phyloP scores from a whole-genome alignment of 1,139 yeast genomes.

The Diutina scorzettiae region DNA sequence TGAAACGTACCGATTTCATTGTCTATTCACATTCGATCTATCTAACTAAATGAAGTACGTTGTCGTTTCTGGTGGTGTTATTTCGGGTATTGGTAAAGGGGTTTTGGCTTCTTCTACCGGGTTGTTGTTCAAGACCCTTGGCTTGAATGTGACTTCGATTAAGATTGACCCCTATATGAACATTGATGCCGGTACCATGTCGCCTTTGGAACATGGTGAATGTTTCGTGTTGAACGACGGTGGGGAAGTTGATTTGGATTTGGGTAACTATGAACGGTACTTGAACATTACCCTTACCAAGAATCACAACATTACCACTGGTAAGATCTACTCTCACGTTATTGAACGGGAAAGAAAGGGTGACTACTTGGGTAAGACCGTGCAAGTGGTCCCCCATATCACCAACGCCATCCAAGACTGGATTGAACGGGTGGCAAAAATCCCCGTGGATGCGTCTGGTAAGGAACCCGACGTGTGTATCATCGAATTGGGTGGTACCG shows the following conservation, averaged over 20 bases:
- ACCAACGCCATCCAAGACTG: slow-evolving; percentile 97
- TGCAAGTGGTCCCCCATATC: slow-evolving; percentile 96
- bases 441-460: slow-evolving; percentile 90
- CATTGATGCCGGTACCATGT: slow-evolving; percentile 99
- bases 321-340: slow-evolving; percentile 89
- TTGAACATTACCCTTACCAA: slow-evolving; percentile 83
- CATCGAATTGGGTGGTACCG: slow-evolving; percentile 97
- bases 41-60: slow-evolving; percentile 69
- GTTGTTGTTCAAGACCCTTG: slow-evolving; percentile 82
- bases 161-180: slow-evolving; percentile 98
- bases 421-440: slow-evolving; percentile 85
- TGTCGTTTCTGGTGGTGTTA: slow-evolving; percentile 97
- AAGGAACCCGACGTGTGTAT: slow-evolving; percentile 89
- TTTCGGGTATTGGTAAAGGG: slow-evolving; percentile 98
- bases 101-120: slow-evolving; percentile 97
- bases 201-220: slow-evolving; percentile 98
- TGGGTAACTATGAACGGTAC: slow-evolving; percentile 96
- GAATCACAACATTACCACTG: slow-evolving; percentile 96
- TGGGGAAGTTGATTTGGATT: slow-evolving; percentile 95
- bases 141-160: slow-evolving; percentile 90
- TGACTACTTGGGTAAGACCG: slow-evolving; percentile 97
- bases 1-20: not conserved
- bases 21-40: not conserved
- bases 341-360: slow-evolving; percentile 94
- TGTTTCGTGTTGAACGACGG: slow-evolving; percentile 97